Evolutionary conservation across 2,329 filamentous ascomycete genomes (phyloP).

Genomic region (Penicillium oxalicum): DNA sequence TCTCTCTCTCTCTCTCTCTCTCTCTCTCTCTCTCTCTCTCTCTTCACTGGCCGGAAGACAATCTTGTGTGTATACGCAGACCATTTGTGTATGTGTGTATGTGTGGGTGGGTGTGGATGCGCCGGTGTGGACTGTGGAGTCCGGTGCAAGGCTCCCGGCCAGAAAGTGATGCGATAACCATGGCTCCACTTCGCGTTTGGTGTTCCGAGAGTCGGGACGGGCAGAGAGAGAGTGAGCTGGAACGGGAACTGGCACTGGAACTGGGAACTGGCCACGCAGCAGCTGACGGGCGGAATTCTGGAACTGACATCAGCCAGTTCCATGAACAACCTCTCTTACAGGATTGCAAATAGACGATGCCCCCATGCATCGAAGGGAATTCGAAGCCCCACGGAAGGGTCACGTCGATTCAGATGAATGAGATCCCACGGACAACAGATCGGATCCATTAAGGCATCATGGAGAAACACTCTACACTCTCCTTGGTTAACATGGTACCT

Average conservation of each 20-base stretch:
- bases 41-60: too few relatives aligned
- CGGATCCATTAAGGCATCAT: too few relatives aligned
- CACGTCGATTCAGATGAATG: not conserved
- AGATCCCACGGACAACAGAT: not conserved
- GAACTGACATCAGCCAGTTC: slow-evolving; percentile 2
- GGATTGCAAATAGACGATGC: too few relatives aligned
- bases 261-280: not conserved
- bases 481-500: not conserved
- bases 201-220: slow-evolving; percentile 5
- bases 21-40: not conserved
- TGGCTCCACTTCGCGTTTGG: slow-evolving; percentile 17
- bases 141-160: slow-evolving; percentile 2
- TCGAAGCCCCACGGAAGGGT: slow-evolving; percentile 2
- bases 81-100: slow-evolving; percentile 1
- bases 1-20: not conserved
- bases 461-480: too few relatives aligned
- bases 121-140: too few relatives aligned
- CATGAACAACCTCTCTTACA: not conserved
- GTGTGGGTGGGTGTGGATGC: not conserved
- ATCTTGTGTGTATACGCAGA: not conserved
- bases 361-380: slow-evolving; percentile 1
- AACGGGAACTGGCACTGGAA: not conserved
- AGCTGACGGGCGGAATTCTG: not conserved
- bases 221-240: too few relatives aligned
- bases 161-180: slow-evolving; percentile 19